Base-by-base conservation (phyloP, 2,329 filamentous ascomycete genomes). In the Aspergillus bombycis region DNA sequence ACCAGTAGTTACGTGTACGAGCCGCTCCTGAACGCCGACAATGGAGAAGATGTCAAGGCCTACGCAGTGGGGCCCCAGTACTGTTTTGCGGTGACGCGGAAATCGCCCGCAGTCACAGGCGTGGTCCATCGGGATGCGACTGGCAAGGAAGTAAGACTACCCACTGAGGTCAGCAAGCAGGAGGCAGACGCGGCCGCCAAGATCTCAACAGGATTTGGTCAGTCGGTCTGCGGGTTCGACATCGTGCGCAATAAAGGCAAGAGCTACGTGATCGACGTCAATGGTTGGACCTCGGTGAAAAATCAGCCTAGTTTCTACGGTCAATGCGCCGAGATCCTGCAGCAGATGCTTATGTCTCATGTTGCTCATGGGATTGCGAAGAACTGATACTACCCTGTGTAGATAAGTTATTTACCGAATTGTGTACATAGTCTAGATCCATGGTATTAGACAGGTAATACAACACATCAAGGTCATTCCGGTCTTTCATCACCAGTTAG, bases 281-380 rank as follows among this genome's bases (percentile, higher is more conserved):
- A 97, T 75, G 94, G 94, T 9, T 97, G 94, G 94, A 97, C 93
- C 73, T 97, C 97, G 72, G 94, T 97, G 75, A 97, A 97, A 77
- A 94, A 97, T 75, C 97, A 97, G 71, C 92, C 96, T 65, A 92
- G 94, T 61, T 97, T 97, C 77, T 97, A 97, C 75, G 90, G 96
- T 71, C 91, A 92, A 72, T 93, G 89, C 69, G 88, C 94, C 26
- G 88, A 82, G 60, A 95, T 97, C 56, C 81, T 97, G 59, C 91
- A 89, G 74, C 88, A 93, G 4, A 91, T 96, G 76, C 96, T 97
- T 68, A 11, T 32, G 19, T 48, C 32, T 30, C 52, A n/a, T 36
- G 34, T 23, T n/a, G 30, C 52, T 23, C 12, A 36, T 16, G 10
- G 4, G 30, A 19, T 32, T 52, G 48, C 9, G 19, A 19, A 52